Percentiles rank a stretch among this genome's conserved stretches.
Conservation (phyloP, 768 basidiomycete species). For the Termitomyces eurrhizus region DNA sequence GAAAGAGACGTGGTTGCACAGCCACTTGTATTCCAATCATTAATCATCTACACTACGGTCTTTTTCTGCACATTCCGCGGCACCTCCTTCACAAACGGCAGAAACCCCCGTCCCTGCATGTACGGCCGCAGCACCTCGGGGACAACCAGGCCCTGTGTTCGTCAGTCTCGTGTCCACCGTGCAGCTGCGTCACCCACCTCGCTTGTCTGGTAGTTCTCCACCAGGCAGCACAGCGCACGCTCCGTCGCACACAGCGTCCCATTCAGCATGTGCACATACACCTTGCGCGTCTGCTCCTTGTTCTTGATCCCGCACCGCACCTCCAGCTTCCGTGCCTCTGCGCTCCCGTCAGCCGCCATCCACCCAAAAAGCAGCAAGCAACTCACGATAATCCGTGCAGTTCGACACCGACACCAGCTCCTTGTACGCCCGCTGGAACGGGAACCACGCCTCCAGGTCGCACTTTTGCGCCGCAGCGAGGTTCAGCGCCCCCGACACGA, state of each 20-base stretch:
- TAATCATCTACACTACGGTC: slow-evolving; percentile 17
- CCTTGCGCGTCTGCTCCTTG: slow-evolving; percentile 85
- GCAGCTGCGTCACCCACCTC: slow-evolving; percentile 53
- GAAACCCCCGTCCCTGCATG: slow-evolving; percentile 92
- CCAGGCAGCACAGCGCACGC: slow-evolving; percentile 92
- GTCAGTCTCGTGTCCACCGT: slow-evolving; percentile 2
- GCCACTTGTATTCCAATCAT: slow-evolving; percentile 11
- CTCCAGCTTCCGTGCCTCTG: slow-evolving; percentile 92
- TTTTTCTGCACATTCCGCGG: slow-evolving; percentile 80
- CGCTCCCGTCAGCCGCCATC: neutral
- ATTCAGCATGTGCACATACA: slow-evolving; percentile 99
- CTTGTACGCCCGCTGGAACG: slow-evolving; percentile 94
- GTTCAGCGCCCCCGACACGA: slow-evolving; percentile 96
- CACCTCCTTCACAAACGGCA: slow-evolving; percentile 79
- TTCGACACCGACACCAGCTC: slow-evolving; percentile 98
- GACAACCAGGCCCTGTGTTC: slow-evolving; percentile 74
- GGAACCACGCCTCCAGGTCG: slow-evolving; percentile 99
- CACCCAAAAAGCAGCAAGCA: slow-evolving; percentile 27
- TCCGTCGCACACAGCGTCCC: slow-evolving; percentile 97
- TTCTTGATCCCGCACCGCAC: slow-evolving; percentile 89
- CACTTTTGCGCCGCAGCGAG: slow-evolving; percentile 96
- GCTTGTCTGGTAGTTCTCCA: slow-evolving; percentile 97
- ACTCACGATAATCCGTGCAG: slow-evolving; percentile 94
- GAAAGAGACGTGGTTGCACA: slow-evolving; percentile 21
- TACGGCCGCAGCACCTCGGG: slow-evolving; percentile 90